Evolutionary conservation across 208 protist genomes (phyloP), one percentile per base, ranked within the genome.

Genomic region (Trypanosoma congolense): DNA sequence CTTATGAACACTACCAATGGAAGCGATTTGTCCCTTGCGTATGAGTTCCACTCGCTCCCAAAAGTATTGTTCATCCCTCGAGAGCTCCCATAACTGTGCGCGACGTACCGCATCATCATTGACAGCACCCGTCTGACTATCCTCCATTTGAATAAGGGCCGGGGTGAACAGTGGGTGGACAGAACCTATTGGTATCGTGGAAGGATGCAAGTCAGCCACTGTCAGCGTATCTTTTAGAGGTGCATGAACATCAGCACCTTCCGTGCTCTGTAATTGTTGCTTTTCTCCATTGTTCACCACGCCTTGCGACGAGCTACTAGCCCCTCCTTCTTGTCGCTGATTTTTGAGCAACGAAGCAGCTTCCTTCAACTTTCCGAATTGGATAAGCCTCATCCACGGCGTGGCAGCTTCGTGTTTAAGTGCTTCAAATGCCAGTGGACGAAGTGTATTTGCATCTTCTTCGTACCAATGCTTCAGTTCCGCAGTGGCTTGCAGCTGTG

Each of bases 1-100:
- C 67, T 91, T 91, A 24, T 48, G 58, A 6, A 51, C 67, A 14
- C 64, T 76, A n/a, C 72, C 70, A 9, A 90, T 82, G 25, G 75
- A 75, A 12, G 75, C 75, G 4, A 88, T 38, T 56, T 94, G 87
- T 14, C 75, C 76, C 36, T 80, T 74, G 0, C 81, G 80, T 49
- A 94, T 94, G 26, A 90, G 68, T 64, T 94, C 87, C 12, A 94
- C 87, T 18, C 81, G 70, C 45, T 91, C 81, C 83, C 87, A 94
- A 57, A 91, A 94, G 5, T 73, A 55, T 46, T 80, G 69, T 68
- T 94, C 87, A 46, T 94, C 82, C 14, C 68, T 71, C 10, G 67
- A 47, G 77, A 89, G 86, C 57, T 94, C 87, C 33, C 75, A 70
- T 48, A 66, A 68, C 56, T 94, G 79, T 57, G 85, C 83, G 30